Evolutionary conservation across 1,284 basidiomycete species (phyloP).

Genomic region (Rhodotorula sp.): DNA sequence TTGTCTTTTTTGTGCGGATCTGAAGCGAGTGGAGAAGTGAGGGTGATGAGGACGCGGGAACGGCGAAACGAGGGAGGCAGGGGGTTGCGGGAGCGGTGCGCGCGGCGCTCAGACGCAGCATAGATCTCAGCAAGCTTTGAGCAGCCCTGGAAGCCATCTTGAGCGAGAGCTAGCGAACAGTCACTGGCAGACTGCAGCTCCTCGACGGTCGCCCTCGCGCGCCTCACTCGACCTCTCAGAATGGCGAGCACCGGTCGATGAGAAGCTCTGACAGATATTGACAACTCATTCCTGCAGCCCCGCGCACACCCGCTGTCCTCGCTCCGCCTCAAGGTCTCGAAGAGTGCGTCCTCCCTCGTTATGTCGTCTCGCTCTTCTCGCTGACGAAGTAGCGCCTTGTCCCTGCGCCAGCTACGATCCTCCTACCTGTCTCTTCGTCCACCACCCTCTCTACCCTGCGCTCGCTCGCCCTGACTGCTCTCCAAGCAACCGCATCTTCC

Average conservation of each 20-base stretch:
- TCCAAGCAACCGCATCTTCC: not conserved
- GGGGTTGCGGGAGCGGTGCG: not conserved
- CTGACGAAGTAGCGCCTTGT: not conserved
- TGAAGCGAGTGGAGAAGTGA: not conserved
- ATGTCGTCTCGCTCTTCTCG: not conserved
- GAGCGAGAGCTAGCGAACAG: not conserved
- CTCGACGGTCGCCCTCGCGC: not conserved
- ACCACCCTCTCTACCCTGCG: conserved; percentile 22
- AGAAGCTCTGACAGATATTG: not conserved
- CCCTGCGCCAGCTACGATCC: conserved; percentile 19
- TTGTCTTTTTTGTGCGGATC: conserved; percentile 32
- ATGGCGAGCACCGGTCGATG: conserved; percentile 2
- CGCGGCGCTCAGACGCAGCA: not conserved
- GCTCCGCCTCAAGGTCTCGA: conserved; percentile 28
- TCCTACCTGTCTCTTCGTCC: conserved; percentile 20
- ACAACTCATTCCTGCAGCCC: not conserved
- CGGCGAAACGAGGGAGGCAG: not conserved
- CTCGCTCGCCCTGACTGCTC: conserved; percentile 8
- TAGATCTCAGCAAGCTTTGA: not conserved
- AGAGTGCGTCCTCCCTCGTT: conserved; percentile 11
- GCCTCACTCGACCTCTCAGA: not conserved
- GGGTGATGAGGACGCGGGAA: not conserved
- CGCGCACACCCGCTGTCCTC: conserved; percentile 18
- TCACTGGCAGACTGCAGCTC: not conserved
- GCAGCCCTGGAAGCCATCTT: conserved; percentile 10